Base-by-base conservation (phyloP, 768 basidiomycete genomes). In the Amanita brunnescens region DNA sequence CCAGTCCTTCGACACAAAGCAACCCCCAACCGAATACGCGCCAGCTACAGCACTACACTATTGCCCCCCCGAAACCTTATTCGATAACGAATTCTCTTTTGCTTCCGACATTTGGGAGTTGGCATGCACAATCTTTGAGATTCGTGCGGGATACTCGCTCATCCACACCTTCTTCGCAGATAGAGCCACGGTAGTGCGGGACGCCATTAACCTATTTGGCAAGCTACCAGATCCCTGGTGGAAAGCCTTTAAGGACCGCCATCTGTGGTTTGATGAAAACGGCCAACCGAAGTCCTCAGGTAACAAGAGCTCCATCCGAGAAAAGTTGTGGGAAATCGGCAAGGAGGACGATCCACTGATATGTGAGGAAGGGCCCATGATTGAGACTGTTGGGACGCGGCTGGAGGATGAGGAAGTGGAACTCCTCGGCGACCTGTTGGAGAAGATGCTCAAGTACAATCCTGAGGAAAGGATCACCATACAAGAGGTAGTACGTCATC, bases 381-480 rank as follows among this genome's bases (percentile, higher is more conserved):
- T 42, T 23, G 41, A 44, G 42, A 6, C 42, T 44, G 24, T 44
- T 44, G 42, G 42, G 24, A 42, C 21, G 20, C 41, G 41, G 41
- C 16, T 42, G 18, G 41, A 44, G n/a, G 42, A 44, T 8, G 24
- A 8, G 42, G 42, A 44, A 16, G 24, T 44, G 9, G 42, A 23
- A 23, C 42, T 44, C 24, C n/a, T 44, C 12, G n/a, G 42, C 14
- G 42, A 24, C 42, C 21, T 44, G 20, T 23, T 10, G 21, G 42
- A 44, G n/a, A 44, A 44, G 42, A 44, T 44, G 42, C 24, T 44
- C 42, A 16, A 44, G 14, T 29, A 44, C 24, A 44, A 18, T 44
- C 24, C 42, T 7, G 16, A 44, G 42, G 42, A 44, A 44, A 23
- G 42, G 42, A 44, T 44, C 26, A 29, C 42, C n/a, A 44, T 24